phyloP scores from a whole-genome alignment of 805 yeast genomes.

The Zygoascus ofunaensis region DNA sequence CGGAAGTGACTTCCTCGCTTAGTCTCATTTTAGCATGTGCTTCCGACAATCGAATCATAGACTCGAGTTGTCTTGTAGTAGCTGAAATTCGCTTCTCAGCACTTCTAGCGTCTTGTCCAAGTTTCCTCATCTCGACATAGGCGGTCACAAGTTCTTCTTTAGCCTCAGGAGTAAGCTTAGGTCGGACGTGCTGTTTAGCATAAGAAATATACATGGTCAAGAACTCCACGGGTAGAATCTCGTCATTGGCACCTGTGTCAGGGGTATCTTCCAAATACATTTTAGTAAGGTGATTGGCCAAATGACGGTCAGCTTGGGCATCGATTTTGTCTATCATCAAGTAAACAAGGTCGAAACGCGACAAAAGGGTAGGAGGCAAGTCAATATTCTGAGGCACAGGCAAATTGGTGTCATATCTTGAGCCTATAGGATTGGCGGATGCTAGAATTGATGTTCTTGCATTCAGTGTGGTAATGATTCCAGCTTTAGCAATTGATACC shows the following conservation, averaged over 20 bases:
- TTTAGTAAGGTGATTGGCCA: slow-evolving; percentile 83
- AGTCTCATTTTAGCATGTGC: slow-evolving; percentile 97
- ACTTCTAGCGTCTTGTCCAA: slow-evolving; percentile 84
- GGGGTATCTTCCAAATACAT: slow-evolving; percentile 88
- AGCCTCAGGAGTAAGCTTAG: slow-evolving; percentile 72
- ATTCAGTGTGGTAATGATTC: slow-evolving; percentile 91
- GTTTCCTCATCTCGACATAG: slow-evolving; percentile 86
- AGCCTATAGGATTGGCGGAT: slow-evolving; percentile 94
- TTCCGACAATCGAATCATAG: slow-evolving; percentile 88
- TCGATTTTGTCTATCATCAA: slow-evolving; percentile 88
- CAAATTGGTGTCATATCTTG: slow-evolving; percentile 86
- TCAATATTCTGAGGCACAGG: slow-evolving; percentile 95
- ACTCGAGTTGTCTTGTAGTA: slow-evolving; percentile 92
- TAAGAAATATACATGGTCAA: slow-evolving; percentile 84
- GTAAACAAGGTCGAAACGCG: slow-evolving; percentile 92
- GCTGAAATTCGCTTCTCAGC: slow-evolving; percentile 92
- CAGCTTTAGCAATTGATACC: slow-evolving; percentile 95
- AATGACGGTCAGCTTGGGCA: slow-evolving; percentile 68
- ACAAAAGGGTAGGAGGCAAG: slow-evolving; percentile 88
- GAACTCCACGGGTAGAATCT: slow-evolving; percentile 76
- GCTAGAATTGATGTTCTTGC: slow-evolving; percentile 95
- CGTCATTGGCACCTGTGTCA: slow-evolving; percentile 55
- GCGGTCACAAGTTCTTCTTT: slow-evolving; percentile 76
- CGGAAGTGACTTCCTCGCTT: slow-evolving; percentile 55
- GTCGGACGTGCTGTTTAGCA: slow-evolving; percentile 78